These are phyloP conservation scores for Solanum corneliomulleri DNA, from an alignment of 257 asterid genomes.

Conservation along the genomic window DNA sequence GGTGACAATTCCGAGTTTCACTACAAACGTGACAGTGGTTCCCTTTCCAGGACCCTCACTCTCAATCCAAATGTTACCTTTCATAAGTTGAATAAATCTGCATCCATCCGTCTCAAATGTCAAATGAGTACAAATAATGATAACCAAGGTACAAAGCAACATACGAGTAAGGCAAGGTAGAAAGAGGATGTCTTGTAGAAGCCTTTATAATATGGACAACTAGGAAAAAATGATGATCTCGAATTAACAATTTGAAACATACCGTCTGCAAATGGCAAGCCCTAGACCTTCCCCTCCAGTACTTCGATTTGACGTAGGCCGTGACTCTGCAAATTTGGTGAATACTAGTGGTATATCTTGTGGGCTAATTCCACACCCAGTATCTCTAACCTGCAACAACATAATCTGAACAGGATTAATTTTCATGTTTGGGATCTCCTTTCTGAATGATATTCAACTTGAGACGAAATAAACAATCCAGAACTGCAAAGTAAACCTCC, in stretches of 20 bases:
- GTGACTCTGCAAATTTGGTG: conserved; percentile 36
- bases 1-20: conserved; percentile 29
- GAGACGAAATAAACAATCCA: not conserved
- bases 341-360: conserved; percentile 48
- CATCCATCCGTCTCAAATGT: not conserved
- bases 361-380: conserved; percentile 54
- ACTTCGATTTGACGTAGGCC: conserved; percentile 17
- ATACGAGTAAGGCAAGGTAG: not conserved
- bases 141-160: not conserved
- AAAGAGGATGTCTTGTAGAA: not conserved
- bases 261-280: conserved; percentile 73
- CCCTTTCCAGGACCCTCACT: conserved; percentile 59
- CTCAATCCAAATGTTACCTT: conserved; percentile 56
- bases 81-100: conserved; percentile 61
- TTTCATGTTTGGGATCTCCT: not conserved
- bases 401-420: not conserved
- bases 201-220: not conserved
- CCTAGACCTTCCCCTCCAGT: conserved; percentile 48
- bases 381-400: conserved; percentile 37
- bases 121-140: not conserved
- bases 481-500: not conserved
- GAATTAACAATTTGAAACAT: not conserved
- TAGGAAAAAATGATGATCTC: not conserved
- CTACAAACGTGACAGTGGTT: conserved; percentile 33
- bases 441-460: not conserved